Base-by-base conservation (phyloP, 495 filamentous ascomycete species). In the Trichoderma virens region DNA sequence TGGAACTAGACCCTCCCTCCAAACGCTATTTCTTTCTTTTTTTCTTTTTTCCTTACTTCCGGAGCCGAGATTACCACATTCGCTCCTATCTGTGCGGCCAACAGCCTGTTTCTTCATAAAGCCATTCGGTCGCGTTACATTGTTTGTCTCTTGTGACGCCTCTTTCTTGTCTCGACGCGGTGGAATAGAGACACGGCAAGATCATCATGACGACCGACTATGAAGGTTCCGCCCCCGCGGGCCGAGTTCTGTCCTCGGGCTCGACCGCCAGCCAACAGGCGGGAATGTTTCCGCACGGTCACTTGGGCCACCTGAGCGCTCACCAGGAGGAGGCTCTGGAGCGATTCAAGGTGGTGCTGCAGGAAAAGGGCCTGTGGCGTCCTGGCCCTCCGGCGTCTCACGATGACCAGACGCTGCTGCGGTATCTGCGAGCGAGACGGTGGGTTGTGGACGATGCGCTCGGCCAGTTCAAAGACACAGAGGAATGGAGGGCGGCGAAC, bases 401-500 rank as follows among this genome's bases (percentile, higher is more conserved):
- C 71, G 89, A 91, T 62, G 91, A 95, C 79, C 85, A 89, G 71
- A 92, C 89, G 5, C 75, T 95, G 68, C 79, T 95, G 89, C 90
- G 91, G 16, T 94, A 86, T 72, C 80, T 95, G 27, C 88, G 91
- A 68, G 91, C 91, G 11, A 85, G 91, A 41, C 86, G 80, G 67
- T 95, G 91, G 76, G 78, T 86, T 60, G 80, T 88, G 5, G 75
- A 82, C 62, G 89, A 90, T 59, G 92, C 92, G 1, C 91, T 88
- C 74, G 80, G 73, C 61, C 92, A 96, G 72, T 97, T 96, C 75
- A 86, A 88, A 70, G 90, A 92, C 62, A 95, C 92, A 0, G 91
- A 96, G 75, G 85, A 90, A 38, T 97, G 92, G 88, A 85, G 92
- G 41, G 85, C 84, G 70, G 85, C 89, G 61, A 92, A 93, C 72